phyloP scores from a whole-genome alignment of 768 basidiomycete species.

The Pleurotus tuber-regium region DNA sequence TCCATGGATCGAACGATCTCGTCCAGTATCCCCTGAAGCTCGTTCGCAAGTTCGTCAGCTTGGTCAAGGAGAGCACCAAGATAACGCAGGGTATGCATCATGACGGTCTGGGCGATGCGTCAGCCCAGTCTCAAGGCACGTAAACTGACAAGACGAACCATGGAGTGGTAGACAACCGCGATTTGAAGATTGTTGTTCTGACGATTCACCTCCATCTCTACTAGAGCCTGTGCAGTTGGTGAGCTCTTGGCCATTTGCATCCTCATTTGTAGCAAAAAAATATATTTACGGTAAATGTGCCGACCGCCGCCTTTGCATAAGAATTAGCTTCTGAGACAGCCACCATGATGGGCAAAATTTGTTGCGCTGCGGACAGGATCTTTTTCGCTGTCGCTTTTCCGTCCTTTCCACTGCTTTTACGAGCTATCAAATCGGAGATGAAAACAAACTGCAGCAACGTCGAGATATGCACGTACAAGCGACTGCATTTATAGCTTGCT shows the following conservation, averaged over 20 bases:
- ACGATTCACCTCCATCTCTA: slow-evolving; percentile 2
- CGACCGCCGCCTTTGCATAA: neutral
- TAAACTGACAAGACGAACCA: neutral
- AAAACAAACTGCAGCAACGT: no score
- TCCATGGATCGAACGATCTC: neutral
- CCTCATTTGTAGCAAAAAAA: no score
- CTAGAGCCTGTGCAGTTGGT: neutral
- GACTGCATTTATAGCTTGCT: slow-evolving; percentile 7
- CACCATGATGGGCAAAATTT: neutral
- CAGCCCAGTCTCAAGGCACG: neutral
- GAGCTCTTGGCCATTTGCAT: no score
- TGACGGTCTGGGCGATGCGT: neutral
- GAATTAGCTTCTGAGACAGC: neutral
- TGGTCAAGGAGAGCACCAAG: slow-evolving; percentile 13
- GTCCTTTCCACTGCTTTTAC: slow-evolving; percentile 7
- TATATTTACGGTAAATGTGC: slow-evolving; percentile 4
- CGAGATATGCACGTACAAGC: neutral
- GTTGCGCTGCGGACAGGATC: slow-evolving; percentile 2
- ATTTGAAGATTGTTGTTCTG: slow-evolving; percentile 9
- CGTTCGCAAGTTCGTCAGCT: slow-evolving; percentile 12
- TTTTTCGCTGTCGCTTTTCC: slow-evolving; percentile 5
- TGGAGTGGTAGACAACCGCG: slow-evolving; percentile 2
- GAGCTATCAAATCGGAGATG: neutral
- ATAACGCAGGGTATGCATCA: slow-evolving; percentile 5
- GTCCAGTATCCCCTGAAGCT: neutral